phyloP scores from a whole-genome alignment of 1,284 basidiomycete genomes.

The Tranzscheliella williamsii region DNA sequence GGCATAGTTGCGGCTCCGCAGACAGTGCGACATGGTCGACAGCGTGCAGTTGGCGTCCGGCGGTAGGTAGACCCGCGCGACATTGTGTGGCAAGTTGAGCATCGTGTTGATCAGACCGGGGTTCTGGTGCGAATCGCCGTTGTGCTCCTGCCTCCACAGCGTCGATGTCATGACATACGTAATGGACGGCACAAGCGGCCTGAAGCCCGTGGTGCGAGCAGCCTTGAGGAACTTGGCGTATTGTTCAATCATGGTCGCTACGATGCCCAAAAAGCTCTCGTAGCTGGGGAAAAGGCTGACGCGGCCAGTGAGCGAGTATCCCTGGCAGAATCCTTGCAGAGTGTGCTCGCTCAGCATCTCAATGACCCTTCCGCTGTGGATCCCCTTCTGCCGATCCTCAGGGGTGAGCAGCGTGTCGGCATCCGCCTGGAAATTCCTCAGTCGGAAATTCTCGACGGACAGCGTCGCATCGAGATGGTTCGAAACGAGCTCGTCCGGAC shows the following conservation, averaged over 20 bases:
- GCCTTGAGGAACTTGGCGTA: conserved; percentile 80
- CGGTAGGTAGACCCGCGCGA: conserved; percentile 81
- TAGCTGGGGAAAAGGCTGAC: conserved; percentile 84
- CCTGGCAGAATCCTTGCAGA: conserved; percentile 82
- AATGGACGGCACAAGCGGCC: conserved; percentile 72
- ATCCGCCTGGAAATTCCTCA: conserved; percentile 82
- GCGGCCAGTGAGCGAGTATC: conserved; percentile 76
- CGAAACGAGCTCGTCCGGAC: conserved; percentile 85
- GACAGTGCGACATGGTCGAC: conserved; percentile 75
- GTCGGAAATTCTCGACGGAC: conserved; percentile 61
- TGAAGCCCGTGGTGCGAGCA: conserved; percentile 74
- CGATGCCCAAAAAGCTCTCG: conserved; percentile 80
- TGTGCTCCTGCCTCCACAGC: conserved; percentile 71
- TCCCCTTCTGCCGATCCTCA: conserved; percentile 65
- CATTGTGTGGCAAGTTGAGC: conserved; percentile 73
- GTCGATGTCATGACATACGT: conserved; percentile 86
- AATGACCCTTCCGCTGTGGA: conserved; percentile 72
- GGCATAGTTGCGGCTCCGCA: conserved; percentile 79
- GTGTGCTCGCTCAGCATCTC: conserved; percentile 88
- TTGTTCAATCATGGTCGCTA: conserved; percentile 64
- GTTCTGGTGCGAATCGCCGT: conserved; percentile 70
- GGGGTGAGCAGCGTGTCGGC: conserved; percentile 63
- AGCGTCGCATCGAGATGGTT: conserved; percentile 84
- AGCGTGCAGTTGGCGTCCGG: conserved; percentile 86
- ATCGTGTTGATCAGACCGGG: conserved; percentile 82